Evolutionary conservation across 2,329 filamentous ascomycete species (phyloP).

Genomic region (Hypoxylon sp.): DNA sequence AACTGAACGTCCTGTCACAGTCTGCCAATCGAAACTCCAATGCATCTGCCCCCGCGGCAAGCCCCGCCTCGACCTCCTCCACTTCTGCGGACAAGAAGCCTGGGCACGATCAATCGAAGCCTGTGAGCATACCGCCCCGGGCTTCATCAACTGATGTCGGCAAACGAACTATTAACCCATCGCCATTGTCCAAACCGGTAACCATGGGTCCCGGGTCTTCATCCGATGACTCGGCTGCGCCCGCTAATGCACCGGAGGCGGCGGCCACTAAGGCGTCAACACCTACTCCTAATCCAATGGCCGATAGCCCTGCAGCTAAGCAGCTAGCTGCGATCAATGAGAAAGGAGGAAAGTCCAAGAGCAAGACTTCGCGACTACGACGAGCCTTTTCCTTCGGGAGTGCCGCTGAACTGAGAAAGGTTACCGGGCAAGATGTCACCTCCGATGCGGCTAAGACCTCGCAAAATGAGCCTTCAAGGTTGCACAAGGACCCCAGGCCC

Average conservation of each 20-base stretch:
- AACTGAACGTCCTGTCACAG: slow-evolving; percentile 63
- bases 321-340: slow-evolving; percentile 90
- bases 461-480: slow-evolving; percentile 65
- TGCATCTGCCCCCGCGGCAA: slow-evolving; percentile 65
- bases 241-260: slow-evolving; percentile 53
- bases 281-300: slow-evolving; percentile 53
- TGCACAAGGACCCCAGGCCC: slow-evolving; percentile 75
- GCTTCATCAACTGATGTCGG: slow-evolving; percentile 75
- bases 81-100: slow-evolving; percentile 62
- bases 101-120: slow-evolving; percentile 69
- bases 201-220: slow-evolving; percentile 71
- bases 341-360: slow-evolving; percentile 82
- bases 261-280: slow-evolving; percentile 54
- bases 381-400: slow-evolving; percentile 98
- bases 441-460: slow-evolving; percentile 49
- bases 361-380: slow-evolving; percentile 87
- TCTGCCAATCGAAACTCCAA: slow-evolving; percentile 72
- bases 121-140: slow-evolving; percentile 72
- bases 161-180: slow-evolving; percentile 77
- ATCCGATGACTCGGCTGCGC: slow-evolving; percentile 59
- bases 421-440: slow-evolving; percentile 72
- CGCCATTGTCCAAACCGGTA: slow-evolving; percentile 80
- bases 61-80: slow-evolving; percentile 65
- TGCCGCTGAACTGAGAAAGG: slow-evolving; percentile 88
- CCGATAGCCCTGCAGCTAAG: slow-evolving; percentile 81